Conservation (phyloP, 257 asterid species). For the Scutellaria galericulata region DNA sequence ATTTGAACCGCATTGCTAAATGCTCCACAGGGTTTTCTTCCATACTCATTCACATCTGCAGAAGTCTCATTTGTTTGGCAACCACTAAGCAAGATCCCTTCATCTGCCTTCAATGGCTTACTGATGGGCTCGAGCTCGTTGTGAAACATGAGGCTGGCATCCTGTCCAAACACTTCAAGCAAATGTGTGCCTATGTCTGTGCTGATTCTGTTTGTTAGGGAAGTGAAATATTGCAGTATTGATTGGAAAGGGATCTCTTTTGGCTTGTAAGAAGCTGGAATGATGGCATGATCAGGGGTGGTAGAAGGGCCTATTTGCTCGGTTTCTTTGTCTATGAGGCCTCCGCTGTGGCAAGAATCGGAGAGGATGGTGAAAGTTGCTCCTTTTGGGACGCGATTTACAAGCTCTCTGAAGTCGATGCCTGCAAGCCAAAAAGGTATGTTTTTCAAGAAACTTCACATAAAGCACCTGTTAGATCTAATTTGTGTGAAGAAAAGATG, state of each 20-base stretch:
- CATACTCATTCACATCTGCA: conserved; percentile 58
- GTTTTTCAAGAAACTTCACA: not conserved
- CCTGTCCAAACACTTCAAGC: conserved; percentile 63
- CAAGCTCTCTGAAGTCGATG: conserved; percentile 74
- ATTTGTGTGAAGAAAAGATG: too few species aligned
- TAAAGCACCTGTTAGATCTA: too few species aligned
- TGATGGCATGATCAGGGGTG: not conserved
- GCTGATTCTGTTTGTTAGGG: conserved; percentile 60
- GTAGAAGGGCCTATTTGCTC: conserved; percentile 78
- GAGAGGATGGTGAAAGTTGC: conserved; percentile 82
- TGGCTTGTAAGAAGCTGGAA: conserved; percentile 37
- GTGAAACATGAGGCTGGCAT: conserved; percentile 66
- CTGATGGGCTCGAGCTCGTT: conserved; percentile 33
- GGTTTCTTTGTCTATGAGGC: conserved; percentile 87
- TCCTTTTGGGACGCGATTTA: conserved; percentile 69
- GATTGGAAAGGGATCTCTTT: conserved; percentile 60
- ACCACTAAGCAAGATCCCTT: conserved; percentile 82
- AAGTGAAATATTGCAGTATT: conserved; percentile 52
- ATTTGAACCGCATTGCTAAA: conserved; percentile 66
- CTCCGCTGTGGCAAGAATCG: conserved; percentile 93
- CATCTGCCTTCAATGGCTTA: conserved; percentile 61
- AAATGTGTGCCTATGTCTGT: conserved; percentile 59
- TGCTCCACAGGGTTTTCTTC: conserved; percentile 65
- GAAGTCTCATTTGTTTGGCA: conserved; percentile 78
- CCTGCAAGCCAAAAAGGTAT: conserved; percentile 43